A percentile compares a stretch with the other conserved stretches of the same genome.
These are phyloP conservation scores for Suillus luteus DNA, from an alignment of 768 basidiomycete species.

Conservation along the genomic window DNA sequence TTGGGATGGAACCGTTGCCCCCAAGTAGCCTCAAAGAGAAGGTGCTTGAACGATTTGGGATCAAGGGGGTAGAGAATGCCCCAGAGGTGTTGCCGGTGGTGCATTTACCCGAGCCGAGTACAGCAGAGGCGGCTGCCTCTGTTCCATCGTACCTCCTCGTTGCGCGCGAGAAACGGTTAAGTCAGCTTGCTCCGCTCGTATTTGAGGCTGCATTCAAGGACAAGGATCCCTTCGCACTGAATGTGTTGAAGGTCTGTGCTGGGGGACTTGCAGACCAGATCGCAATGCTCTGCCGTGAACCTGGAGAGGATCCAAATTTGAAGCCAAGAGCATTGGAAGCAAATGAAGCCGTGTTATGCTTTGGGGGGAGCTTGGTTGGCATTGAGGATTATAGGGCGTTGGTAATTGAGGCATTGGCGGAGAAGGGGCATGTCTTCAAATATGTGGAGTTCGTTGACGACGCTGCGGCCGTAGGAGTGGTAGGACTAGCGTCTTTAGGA, in stretches of 20 bases:
- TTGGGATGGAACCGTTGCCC: constrained; percentile 26
- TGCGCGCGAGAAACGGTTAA: constrained; percentile 72
- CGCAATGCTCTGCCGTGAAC: constrained; percentile 40
- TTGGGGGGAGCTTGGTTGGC: constrained; percentile 79
- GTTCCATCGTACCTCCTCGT: constrained; percentile 32
- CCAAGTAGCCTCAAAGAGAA: constrained; percentile 42
- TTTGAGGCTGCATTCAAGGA: constrained; percentile 76
- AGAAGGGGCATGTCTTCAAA: constrained; percentile 62
- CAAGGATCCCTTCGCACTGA: constrained; percentile 62
- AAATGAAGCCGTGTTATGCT: constrained; percentile 61
- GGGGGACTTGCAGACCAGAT: constrained; percentile 60
- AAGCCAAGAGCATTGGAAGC: constrained; percentile 48
- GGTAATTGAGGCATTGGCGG: constrained; percentile 54
- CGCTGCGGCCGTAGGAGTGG: constrained; percentile 65
- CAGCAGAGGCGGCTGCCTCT: constrained; percentile 20
- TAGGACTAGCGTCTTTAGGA: constrained; percentile 44
- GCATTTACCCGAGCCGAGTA: constrained; percentile 59
- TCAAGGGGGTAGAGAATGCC: constrained; percentile 42
- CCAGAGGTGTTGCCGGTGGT: constrained; percentile 67
- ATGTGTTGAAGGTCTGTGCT: constrained; percentile 55
- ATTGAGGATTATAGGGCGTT: constrained; percentile 58
- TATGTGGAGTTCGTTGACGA: constrained; percentile 70
- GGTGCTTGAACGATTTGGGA: constrained; percentile 57
- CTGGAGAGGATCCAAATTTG: constrained; percentile 40
- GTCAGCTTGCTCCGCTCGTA: constrained; percentile 73